A percentile compares a stretch with the other conserved stretches of the same genome.
These are phyloP conservation scores for Micromonas pusilla DNA, from an alignment of 139 green algal species.

Conservation along the genomic window DNA sequence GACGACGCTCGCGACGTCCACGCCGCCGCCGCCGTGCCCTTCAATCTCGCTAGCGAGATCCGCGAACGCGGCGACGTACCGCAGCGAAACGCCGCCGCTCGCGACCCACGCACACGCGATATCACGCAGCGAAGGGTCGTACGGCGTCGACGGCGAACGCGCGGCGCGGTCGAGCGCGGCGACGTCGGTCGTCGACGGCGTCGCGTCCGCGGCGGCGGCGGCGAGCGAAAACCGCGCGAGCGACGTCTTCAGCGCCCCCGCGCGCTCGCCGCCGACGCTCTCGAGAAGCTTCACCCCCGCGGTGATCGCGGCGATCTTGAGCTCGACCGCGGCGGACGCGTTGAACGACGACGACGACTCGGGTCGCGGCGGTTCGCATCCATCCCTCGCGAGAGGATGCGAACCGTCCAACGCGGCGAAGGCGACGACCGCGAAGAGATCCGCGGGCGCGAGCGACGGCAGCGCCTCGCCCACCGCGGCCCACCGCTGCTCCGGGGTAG, in stretches of 20 bases:
- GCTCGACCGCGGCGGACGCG: not conserved
- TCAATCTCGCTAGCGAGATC: too few species aligned
- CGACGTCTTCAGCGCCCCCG: not conserved
- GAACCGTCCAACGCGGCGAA: not conserved
- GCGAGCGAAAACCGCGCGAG: not conserved
- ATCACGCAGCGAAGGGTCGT: too few species aligned
- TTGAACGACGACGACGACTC: not conserved
- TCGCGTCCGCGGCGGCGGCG: not conserved
- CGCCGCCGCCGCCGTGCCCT: too few species aligned
- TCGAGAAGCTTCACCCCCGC: not conserved
- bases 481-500: not conserved
- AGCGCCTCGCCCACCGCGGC: not conserved
- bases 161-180: too few species aligned
- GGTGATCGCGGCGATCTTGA: not conserved
- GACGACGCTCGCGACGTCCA: too few species aligned
- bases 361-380: not conserved
- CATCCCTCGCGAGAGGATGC: not conserved
- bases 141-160: too few species aligned
- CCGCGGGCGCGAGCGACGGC: not conserved
- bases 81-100: too few species aligned
- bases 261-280: too few species aligned
- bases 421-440: not conserved
- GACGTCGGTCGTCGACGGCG: too few species aligned
- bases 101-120: too few species aligned
- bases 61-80: too few species aligned